Evolutionary conservation across 1,284 basidiomycete species (phyloP).

Genomic region (Ustilago trichophora): DNA sequence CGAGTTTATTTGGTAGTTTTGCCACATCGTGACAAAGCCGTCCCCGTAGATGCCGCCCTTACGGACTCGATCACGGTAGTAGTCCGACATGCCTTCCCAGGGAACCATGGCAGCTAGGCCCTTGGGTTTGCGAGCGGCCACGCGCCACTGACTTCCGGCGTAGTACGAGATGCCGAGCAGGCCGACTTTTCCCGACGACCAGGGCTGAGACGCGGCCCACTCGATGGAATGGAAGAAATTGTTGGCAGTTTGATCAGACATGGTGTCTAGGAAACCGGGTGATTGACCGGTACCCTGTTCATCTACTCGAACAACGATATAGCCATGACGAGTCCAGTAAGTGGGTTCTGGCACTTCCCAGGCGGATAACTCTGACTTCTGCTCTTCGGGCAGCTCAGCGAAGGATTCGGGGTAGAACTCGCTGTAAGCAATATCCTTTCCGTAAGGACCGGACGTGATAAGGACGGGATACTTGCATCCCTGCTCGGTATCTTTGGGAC

Average conservation of each 20-base stretch:
- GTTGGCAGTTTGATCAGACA: slow-evolving; percentile 58
- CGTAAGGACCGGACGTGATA: slow-evolving; percentile 64
- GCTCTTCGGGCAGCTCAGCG: slow-evolving; percentile 60
- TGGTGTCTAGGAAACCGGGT: slow-evolving; percentile 64
- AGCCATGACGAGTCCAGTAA: slow-evolving; percentile 65
- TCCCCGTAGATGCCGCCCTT: slow-evolving; percentile 65
- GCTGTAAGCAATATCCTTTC: slow-evolving; percentile 63
- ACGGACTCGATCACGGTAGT: slow-evolving; percentile 64
- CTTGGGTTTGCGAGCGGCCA: slow-evolving; percentile 65
- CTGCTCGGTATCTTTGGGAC: slow-evolving; percentile 39
- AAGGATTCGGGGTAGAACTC: slow-evolving; percentile 58
- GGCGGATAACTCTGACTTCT: slow-evolving; percentile 59
- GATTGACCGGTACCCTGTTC: slow-evolving; percentile 63
- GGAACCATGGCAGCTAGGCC: slow-evolving; percentile 65
- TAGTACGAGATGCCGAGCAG: slow-evolving; percentile 66
- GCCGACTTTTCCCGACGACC: slow-evolving; percentile 65
- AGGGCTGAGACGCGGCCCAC: slow-evolving; percentile 65
- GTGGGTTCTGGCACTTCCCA: slow-evolving; percentile 66
- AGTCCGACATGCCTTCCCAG: slow-evolving; percentile 66
- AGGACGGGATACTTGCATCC: slow-evolving; percentile 56
- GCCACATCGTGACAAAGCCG: slow-evolving; percentile 63
- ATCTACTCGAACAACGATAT: slow-evolving; percentile 64
- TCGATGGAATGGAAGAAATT: slow-evolving; percentile 65
- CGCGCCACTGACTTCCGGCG: slow-evolving; percentile 65
- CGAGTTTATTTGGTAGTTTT: slow-evolving; percentile 58